These are phyloP conservation scores for Asterionellopsis glacialis DNA, from an alignment of 108 stramenopile species.

Conservation along the genomic window DNA sequence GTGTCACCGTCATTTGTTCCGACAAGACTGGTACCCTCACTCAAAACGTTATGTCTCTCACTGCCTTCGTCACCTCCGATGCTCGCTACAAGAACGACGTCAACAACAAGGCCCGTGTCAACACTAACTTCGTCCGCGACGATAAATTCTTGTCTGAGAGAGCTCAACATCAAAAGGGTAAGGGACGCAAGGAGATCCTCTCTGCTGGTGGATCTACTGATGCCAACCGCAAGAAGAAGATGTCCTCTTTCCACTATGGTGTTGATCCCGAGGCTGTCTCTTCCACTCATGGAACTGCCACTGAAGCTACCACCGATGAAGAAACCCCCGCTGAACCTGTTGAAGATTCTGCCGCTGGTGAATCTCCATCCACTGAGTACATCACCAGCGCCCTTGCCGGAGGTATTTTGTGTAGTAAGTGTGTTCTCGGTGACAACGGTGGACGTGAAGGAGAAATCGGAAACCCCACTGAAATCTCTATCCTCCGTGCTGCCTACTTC, in stretches of 20 bases:
- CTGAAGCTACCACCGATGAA: background rate
- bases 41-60: conserved; percentile 90
- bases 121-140: conserved; percentile 55
- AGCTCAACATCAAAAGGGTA: conserved; percentile 23
- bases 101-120: conserved; percentile 36
- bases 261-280: background rate
- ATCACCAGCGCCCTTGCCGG: conserved; percentile 58
- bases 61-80: conserved; percentile 68
- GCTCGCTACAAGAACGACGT: conserved; percentile 60
- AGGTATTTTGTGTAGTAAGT: conserved; percentile 78
- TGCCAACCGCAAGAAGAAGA: background rate
- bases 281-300: background rate
- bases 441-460: conserved; percentile 60
- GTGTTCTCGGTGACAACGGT: conserved; percentile 68
- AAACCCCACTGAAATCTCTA: conserved; percentile 68
- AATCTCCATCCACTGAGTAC: conserved; percentile 42
- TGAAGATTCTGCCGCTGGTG: conserved; percentile 26
- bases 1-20: conserved; percentile 91
- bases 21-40: conserved; percentile 99
- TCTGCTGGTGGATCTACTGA: background rate
- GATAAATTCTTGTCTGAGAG: conserved; percentile 52
- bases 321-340: background rate
- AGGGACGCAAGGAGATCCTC: background rate
- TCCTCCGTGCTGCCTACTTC: conserved; percentile 62
- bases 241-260: conserved; percentile 7